These are phyloP conservation scores for Glycyrrhiza uralensis DNA, from an alignment of 306 rosid genomes.

Conservation along the genomic window DNA sequence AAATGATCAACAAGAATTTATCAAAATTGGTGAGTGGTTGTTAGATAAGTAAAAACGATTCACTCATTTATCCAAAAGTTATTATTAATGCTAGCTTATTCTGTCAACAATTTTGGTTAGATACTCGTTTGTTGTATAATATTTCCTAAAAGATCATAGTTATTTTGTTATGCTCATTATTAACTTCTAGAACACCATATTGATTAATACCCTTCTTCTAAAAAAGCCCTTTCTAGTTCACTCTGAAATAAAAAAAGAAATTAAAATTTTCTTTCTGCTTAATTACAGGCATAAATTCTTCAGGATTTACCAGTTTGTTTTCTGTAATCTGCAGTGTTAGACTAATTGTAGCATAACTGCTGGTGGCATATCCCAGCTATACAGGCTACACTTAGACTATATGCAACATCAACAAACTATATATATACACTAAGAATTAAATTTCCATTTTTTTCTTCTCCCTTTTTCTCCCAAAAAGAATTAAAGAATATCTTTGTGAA, in stretches of 20 bases:
- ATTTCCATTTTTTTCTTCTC: neutral
- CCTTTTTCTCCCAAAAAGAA: constrained; percentile 13
- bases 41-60: too few species aligned
- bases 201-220: neutral
- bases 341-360: constrained; percentile 24
- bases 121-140: too few species aligned
- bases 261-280: neutral
- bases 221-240: neutral
- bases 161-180: neutral
- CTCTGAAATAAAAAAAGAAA: neutral
- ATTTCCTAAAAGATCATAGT: too few species aligned
- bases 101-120: too few species aligned
- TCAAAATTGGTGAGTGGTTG: too few species aligned
- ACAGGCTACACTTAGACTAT: constrained; percentile 27
- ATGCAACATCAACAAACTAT: constrained; percentile 25
- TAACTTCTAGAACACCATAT: neutral
- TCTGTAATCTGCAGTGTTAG: constrained; percentile 1
- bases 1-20: too few species aligned
- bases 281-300: constrained; percentile 9
- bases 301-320: neutral
- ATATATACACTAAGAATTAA: constrained; percentile 28
- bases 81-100: too few species aligned
- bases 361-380: constrained; percentile 18
- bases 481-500: constrained; percentile 23
- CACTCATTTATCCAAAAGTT: too few species aligned